Evolutionary conservation across 169 alveolate species (phyloP), one percentile per base, ranked within the genome.

Genomic region (Plasmodium ovale): DNA sequence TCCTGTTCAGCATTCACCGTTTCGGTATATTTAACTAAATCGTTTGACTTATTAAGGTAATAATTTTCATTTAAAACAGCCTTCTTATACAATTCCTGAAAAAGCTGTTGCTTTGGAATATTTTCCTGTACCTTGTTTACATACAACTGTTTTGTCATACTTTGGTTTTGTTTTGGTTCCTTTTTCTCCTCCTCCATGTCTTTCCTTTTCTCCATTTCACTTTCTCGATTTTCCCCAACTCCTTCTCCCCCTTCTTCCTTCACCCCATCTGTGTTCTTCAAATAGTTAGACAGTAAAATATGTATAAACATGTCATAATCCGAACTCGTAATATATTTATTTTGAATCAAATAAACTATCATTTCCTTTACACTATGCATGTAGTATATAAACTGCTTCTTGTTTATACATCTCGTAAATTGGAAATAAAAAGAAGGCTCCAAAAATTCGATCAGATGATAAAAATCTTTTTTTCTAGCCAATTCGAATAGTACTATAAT

Each of bases 1-100:
- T 92, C 95, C 58, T 82, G 90, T 33, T 64, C 64, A n/a, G 72
- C 14, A 64, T 92, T 84, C 47, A 88, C 92, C 31, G 87, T 69
- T 67, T 82, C 90, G 4, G 92, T 87, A 71, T 87, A 87, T 29
- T 87, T 67, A 16, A 87, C 87, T 56, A 87, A 62, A 54, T 69
- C 87, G 37, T 87, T 71, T 4, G 92, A 49, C 29, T 64, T 69
- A 27, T 87, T 87, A 31, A 53, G 25, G 19, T 35, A 51, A 68
- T 60, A 62, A 39, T 87, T 62, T 49, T 67, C 74, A 27, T 87
- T 82, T 31, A 87, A 59, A 31, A 68, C 29, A 3, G 49, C 92
- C 47, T 25, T 68, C 64, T 87, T 87, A 44, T 82, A 82, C 10
- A 82, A 59, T 33, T 82, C 82, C 47, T 82, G 84, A 69, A 51